These are phyloP conservation scores for Ceratobasidium theobromae DNA, from an alignment of 1,284 basidiomycete species.

Conservation along the genomic window DNA sequence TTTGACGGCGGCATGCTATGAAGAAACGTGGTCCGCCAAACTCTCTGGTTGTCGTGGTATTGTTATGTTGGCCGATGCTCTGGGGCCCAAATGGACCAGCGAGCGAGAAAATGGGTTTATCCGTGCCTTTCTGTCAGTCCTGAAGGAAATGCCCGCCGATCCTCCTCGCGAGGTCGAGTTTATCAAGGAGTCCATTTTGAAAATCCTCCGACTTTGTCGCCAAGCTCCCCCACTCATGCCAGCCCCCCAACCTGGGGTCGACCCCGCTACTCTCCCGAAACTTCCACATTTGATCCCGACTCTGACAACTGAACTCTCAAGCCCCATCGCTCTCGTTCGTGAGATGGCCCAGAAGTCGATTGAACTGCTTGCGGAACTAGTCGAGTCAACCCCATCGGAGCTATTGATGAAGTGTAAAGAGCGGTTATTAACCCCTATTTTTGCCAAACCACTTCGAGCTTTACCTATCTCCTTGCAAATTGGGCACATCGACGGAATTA, in stretches of 20 bases:
- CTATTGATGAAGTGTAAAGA: conserved; percentile 85
- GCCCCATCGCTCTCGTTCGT: conserved; percentile 84
- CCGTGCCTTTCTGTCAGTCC: conserved; percentile 86
- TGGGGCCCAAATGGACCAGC: conserved; percentile 79
- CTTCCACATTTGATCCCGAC: conserved; percentile 68
- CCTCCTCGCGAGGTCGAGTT: conserved; percentile 80
- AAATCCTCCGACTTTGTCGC: conserved; percentile 75
- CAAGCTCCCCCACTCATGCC: conserved; percentile 39
- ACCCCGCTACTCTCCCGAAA: conserved; percentile 17
- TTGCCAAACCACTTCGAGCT: conserved; percentile 95
- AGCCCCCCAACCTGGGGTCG: conserved; percentile 22
- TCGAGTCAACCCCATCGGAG: conserved; percentile 71
- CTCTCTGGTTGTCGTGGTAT: conserved; percentile 86
- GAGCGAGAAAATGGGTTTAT: conserved; percentile 92
- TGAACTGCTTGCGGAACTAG: conserved; percentile 74
- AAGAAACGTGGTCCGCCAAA: conserved; percentile 85
- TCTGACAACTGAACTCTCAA: conserved; percentile 88
- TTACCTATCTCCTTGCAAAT: conserved; percentile 96
- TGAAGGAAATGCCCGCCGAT: conserved; percentile 95
- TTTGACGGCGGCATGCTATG: conserved; percentile 68
- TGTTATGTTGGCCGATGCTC: conserved; percentile 69
- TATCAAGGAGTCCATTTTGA: conserved; percentile 76
- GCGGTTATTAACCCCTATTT: conserved; percentile 86
- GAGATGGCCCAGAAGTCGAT: conserved; percentile 84
- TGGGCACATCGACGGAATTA: conserved; percentile 96